A percentile compares a stretch with the other conserved stretches of the same genome.
Evolutionary conservation across 2,329 filamentous ascomycete species (phyloP).

Genomic region (Cladosporium sp.): DNA sequence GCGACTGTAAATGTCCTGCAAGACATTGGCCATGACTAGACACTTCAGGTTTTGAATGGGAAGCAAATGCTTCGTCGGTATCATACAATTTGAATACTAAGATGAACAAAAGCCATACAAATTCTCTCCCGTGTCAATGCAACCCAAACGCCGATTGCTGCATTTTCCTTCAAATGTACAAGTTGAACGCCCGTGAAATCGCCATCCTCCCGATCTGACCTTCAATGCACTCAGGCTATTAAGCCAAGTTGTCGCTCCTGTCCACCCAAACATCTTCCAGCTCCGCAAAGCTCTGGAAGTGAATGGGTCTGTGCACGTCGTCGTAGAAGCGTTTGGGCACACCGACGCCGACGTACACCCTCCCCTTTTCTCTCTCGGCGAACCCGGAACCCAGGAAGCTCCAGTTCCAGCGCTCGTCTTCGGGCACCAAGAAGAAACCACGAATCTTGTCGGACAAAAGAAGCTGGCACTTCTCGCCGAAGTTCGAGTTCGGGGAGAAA

Average conservation of each 20-base stretch:
- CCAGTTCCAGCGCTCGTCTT: constrained; percentile 92
- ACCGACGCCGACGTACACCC: constrained; percentile 87
- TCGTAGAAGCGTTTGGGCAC: constrained; percentile 86
- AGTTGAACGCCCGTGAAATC: background rate
- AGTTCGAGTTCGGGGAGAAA: constrained; percentile 68
- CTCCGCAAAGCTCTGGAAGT: constrained; percentile 97
- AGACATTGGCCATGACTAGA: background rate
- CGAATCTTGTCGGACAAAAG: constrained; percentile 88
- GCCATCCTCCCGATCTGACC: background rate
- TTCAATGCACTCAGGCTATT: constrained; percentile 5
- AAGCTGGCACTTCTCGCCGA: constrained; percentile 94
- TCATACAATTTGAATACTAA: constrained; percentile 9
- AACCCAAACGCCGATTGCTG: constrained; percentile 1
- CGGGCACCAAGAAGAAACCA: constrained; percentile 93
- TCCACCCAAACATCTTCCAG: constrained; percentile 97
- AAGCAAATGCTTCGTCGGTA: constrained; percentile 6
- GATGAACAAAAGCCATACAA: background rate
- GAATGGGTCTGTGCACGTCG: constrained; percentile 83
- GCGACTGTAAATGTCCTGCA: too few species aligned
- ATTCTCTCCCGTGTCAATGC: background rate
- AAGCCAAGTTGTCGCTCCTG: constrained; percentile 87
- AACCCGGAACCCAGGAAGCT: constrained; percentile 95
- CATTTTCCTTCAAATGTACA: background rate
- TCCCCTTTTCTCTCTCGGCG: constrained; percentile 74
- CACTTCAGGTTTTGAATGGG: background rate